Evolutionary conservation across 305 asterid species (phyloP).

Genomic region (Plantago lanceolata): DNA sequence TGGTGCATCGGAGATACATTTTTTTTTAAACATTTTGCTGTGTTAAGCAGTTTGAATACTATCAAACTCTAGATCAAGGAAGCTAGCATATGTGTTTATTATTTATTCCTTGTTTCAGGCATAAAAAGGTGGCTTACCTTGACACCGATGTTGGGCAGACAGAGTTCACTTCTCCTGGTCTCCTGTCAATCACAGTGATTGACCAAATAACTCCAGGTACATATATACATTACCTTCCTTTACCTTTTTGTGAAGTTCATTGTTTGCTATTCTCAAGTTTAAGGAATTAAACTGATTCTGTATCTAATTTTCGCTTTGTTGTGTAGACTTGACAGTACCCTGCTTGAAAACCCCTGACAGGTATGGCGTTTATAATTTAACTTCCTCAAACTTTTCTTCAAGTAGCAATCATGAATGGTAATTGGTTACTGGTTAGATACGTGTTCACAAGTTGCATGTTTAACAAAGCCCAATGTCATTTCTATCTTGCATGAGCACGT

Average conservation of each 20-base stretch:
- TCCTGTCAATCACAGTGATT: slow-evolving; percentile 62
- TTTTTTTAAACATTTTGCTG: no score
- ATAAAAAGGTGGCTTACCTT: slow-evolving; percentile 78
- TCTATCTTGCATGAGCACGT: no score
- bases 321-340: slow-evolving; percentile 66
- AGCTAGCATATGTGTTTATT: not conserved
- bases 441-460: no score
- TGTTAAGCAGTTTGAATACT: no score
- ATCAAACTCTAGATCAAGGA: not conserved
- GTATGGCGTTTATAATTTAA: slow-evolving; percentile 32
- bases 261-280: slow-evolving; percentile 7
- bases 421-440: no score
- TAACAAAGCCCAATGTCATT: no score
- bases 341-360: slow-evolving; percentile 90
- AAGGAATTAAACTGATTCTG: slow-evolving; percentile 13
- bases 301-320: slow-evolving; percentile 19
- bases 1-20: no score
- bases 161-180: slow-evolving; percentile 92
- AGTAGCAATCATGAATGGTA: slow-evolving; percentile 1
- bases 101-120: slow-evolving; percentile 37
- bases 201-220: slow-evolving; percentile 75
- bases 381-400: slow-evolving; percentile 9
- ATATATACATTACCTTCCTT: not conserved
- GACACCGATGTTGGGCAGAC: slow-evolving; percentile 98
- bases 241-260: not conserved